Evolutionary conservation across 257 asterid species (phyloP).

Genomic region (Knoxia roxburghii): DNA sequence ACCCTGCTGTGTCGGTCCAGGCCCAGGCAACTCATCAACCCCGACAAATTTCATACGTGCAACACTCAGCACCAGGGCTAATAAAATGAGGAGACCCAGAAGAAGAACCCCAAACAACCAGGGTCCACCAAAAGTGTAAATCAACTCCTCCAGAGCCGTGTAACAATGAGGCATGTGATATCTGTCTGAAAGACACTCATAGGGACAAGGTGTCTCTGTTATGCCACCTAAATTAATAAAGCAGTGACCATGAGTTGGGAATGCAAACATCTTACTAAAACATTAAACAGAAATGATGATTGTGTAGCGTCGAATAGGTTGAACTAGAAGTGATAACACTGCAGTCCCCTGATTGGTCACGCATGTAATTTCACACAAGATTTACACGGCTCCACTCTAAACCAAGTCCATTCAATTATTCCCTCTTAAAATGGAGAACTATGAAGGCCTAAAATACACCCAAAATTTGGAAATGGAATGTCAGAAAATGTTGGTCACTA

Average conservation of each 20-base stretch:
- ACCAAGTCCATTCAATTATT: neutral
- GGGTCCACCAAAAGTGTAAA: conserved; percentile 98
- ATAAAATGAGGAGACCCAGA: conserved; percentile 74
- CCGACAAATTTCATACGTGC: conserved; percentile 97
- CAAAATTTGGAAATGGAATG: too few species aligned
- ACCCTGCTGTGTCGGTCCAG: conserved; percentile 90
- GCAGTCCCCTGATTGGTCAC: neutral
- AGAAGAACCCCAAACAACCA: conserved; percentile 96
- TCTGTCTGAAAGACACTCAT: conserved; percentile 79
- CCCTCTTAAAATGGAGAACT: too few species aligned
- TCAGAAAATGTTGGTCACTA: too few species aligned
- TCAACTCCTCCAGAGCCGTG: conserved; percentile 94
- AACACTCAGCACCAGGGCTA: conserved; percentile 93
- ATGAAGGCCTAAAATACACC: neutral
- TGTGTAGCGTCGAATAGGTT: neutral
- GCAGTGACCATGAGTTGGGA: neutral
- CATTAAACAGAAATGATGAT: neutral
- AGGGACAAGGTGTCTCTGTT: conserved; percentile 91
- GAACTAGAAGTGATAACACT: neutral
- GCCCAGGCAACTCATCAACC: conserved; percentile 87
- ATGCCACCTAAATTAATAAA: conserved; percentile 64
- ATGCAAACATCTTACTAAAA: neutral
- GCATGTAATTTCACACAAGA: neutral
- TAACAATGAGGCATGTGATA: conserved; percentile 96
- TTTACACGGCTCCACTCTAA: neutral